phyloP scores from a whole-genome alignment of 2,329 filamentous ascomycete genomes.

The Aphanoascus verrucosus region DNA sequence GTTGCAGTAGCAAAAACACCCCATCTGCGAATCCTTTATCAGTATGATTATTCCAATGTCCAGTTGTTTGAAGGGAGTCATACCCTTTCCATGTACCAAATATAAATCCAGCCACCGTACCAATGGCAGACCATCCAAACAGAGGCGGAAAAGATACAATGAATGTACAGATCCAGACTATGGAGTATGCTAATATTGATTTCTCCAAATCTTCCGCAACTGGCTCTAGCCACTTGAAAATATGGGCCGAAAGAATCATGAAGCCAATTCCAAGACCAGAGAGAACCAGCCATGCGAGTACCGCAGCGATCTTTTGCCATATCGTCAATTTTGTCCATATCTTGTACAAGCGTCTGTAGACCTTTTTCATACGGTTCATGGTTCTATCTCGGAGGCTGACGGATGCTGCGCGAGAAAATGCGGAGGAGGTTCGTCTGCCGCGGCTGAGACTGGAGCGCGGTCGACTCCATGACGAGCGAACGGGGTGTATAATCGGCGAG shows the following conservation, averaged over 20 bases:
- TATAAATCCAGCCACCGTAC: constrained; percentile 59
- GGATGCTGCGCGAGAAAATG: constrained; percentile 23
- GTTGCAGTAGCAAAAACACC: constrained; percentile 70
- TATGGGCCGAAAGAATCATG: constrained; percentile 64
- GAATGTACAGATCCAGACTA: constrained; percentile 67
- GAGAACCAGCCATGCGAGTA: constrained; percentile 41
- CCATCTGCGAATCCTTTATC: constrained; percentile 49
- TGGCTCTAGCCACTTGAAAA: constrained; percentile 67
- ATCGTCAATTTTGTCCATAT: constrained; percentile 36
- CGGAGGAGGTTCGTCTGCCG: constrained; percentile 30
- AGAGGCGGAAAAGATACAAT: constrained; percentile 73
- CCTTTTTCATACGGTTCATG: constrained; percentile 28
- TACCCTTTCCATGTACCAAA: constrained; percentile 63
- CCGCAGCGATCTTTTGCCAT: constrained; percentile 51
- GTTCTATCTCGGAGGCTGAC: constrained; percentile 28
- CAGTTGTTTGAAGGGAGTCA: constrained; percentile 26
- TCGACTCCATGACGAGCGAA: constrained; percentile 44
- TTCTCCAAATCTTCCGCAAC: constrained; percentile 66
- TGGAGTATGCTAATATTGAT: constrained; percentile 57
- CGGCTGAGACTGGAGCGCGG: constrained; percentile 27
- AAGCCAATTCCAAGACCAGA: constrained; percentile 54
- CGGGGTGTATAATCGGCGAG: constrained; percentile 37
- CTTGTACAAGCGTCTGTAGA: constrained; percentile 25
- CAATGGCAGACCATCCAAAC: constrained; percentile 72
- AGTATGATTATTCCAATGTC: neutral